Evolutionary conservation across 164 flowering plant genomes (phyloP).

Genomic region (Echeveria elegans): DNA sequence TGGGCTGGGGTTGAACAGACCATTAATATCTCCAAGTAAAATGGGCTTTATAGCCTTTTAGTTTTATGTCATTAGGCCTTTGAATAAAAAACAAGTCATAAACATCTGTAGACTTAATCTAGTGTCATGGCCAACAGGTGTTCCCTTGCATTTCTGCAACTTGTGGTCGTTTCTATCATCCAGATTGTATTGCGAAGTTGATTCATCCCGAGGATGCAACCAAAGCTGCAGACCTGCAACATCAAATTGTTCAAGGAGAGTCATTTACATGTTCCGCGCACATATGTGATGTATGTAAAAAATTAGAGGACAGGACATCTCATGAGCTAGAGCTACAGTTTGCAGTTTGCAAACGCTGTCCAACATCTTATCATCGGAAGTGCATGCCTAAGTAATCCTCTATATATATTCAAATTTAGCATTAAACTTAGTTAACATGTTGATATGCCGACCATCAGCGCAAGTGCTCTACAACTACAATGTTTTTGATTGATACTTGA

Average conservation of each 20-base stretch:
- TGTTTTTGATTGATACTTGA: background rate
- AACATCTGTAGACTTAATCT: background rate
- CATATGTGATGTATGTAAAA: constrained; percentile 37
- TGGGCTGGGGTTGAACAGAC: too few relatives aligned
- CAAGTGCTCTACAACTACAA: background rate
- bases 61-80: too few relatives aligned
- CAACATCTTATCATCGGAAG: constrained; percentile 63
- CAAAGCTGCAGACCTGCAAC: constrained; percentile 22
- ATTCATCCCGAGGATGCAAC: constrained; percentile 25
- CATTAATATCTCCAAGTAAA: too few relatives aligned
- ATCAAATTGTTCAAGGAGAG: constrained; percentile 41
- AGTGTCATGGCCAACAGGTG: constrained; percentile 28
- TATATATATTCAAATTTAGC: background rate
- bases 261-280: constrained; percentile 60
- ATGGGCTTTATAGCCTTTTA: too few relatives aligned
- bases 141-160: constrained; percentile 53
- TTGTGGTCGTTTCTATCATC: constrained; percentile 70
- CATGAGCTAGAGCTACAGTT: constrained; percentile 47
- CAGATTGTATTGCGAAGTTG: constrained; percentile 42
- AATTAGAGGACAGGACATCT: constrained; percentile 31
- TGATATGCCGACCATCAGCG: background rate
- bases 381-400: constrained; percentile 58
- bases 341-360: constrained; percentile 74
- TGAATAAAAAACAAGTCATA: too few relatives aligned
- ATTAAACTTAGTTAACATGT: background rate